These are phyloP conservation scores for Hypholoma sublateritium DNA, from an alignment of 768 basidiomycete species.

Conservation along the genomic window DNA sequence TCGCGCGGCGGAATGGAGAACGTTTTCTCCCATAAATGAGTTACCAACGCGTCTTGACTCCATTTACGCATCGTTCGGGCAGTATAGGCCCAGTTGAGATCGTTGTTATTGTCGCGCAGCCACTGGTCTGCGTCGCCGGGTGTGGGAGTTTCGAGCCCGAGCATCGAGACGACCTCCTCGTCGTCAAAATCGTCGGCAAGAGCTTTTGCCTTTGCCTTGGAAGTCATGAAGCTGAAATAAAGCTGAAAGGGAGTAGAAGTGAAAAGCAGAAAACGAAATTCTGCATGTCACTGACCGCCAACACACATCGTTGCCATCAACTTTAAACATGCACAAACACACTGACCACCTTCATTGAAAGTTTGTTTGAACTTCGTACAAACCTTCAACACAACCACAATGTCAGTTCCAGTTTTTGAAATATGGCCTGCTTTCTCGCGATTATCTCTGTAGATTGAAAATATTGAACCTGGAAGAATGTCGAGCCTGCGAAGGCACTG, in stretches of 20 bases:
- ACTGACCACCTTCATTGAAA: background rate
- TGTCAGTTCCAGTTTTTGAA: too few relatives aligned
- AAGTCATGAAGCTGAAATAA: conserved; percentile 3
- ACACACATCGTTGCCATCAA: conserved; percentile 3
- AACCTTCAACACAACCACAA: too few relatives aligned
- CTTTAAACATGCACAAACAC: background rate
- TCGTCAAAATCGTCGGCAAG: conserved; percentile 12
- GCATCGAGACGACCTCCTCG: conserved; percentile 11
- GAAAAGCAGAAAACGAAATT: conserved; percentile 9
- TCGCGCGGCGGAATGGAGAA: conserved; percentile 22
- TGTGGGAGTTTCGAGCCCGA: conserved; percentile 1
- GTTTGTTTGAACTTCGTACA: too few relatives aligned
- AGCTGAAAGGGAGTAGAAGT: background rate
- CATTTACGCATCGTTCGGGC: conserved; percentile 11
- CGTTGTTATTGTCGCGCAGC: conserved; percentile 13
- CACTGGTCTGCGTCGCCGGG: conserved; percentile 12
- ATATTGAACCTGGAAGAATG: too few relatives aligned
- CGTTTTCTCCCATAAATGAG: conserved; percentile 14
- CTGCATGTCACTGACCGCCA: conserved; percentile 8
- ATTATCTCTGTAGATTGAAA: too few relatives aligned
- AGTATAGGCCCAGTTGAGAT: conserved; percentile 23
- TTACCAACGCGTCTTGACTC: conserved; percentile 17
- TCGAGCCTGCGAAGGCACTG: too few relatives aligned
- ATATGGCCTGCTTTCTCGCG: too few relatives aligned
- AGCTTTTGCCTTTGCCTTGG: conserved; percentile 9